Conservation (phyloP, 2,329 filamentous ascomycete species). For the Orbilia blumenaviensis region DNA sequence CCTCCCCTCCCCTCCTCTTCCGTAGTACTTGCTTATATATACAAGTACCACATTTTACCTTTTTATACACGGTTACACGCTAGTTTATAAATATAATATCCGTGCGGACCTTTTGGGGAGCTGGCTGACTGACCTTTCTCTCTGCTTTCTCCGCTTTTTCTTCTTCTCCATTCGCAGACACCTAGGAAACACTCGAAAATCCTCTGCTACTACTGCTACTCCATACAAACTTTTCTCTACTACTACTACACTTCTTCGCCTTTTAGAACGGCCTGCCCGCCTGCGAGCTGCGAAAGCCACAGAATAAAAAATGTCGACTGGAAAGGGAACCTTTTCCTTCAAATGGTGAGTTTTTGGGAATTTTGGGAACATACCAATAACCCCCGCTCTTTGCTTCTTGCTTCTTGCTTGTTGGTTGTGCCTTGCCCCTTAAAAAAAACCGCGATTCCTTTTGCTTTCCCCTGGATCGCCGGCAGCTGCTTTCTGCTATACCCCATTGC, state of each 20-base stretch:
- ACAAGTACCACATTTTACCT: too few species aligned
- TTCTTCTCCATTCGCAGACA: neutral
- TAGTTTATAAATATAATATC: neutral
- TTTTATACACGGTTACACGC: too few species aligned
- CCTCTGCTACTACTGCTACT: neutral
- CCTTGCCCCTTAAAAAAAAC: neutral
- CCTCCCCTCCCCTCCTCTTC: too few species aligned
- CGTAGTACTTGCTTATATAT: too few species aligned
- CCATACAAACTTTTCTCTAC: neutral
- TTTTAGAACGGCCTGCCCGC: too few species aligned
- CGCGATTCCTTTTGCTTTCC: neutral
- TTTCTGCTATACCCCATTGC: neutral
- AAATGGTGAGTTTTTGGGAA: constrained; percentile 51
- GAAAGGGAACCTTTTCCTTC: constrained; percentile 50
- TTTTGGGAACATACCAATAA: neutral
- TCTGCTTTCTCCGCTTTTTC: neutral
- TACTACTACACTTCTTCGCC: neutral
- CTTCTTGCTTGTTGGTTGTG: neutral
- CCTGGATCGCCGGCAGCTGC: constrained; percentile 1
- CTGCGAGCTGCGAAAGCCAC: constrained; percentile 3
- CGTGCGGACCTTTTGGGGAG: neutral
- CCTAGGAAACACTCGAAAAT: neutral
- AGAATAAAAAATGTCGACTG: constrained; percentile 27
- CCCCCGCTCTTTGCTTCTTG: neutral
- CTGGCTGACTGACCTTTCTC: constrained; percentile 7